A percentile compares a stretch with the other conserved stretches of the same genome.
phyloP scores from a whole-genome alignment of 257 asterid genomes.

The Hygrophila difformis region DNA sequence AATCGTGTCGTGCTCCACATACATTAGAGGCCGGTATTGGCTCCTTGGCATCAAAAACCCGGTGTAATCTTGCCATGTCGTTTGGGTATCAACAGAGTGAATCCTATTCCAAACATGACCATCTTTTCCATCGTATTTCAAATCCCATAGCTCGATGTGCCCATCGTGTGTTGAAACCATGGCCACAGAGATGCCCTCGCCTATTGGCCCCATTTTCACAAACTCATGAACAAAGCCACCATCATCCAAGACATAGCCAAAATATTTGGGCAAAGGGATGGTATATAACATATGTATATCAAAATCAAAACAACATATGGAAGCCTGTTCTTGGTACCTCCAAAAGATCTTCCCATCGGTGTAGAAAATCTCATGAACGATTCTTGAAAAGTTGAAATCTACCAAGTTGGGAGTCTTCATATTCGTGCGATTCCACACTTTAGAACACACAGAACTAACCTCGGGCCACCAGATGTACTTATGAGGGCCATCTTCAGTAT shows the following conservation, averaged over 20 bases:
- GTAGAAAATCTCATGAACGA: not conserved
- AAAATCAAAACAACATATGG: conserved; percentile 1
- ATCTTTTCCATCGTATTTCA: too few species aligned
- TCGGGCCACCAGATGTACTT: not conserved
- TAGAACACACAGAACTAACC: not conserved
- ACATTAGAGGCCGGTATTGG: too few species aligned
- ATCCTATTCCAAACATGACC: too few species aligned
- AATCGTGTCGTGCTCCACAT: too few species aligned
- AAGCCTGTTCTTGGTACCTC: not conserved
- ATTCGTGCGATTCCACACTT: not conserved
- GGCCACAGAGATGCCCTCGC: not conserved
- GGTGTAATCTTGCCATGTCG: too few species aligned
- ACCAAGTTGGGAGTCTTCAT: not conserved
- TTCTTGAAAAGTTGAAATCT: not conserved
- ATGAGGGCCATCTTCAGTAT: not conserved
- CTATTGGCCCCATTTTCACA: conserved; percentile 8
- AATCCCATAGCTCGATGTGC: too few species aligned
- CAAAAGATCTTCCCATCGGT: conserved; percentile 1
- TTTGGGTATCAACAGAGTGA: too few species aligned
- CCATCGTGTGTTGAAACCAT: too few species aligned
- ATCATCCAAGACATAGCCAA: not conserved
- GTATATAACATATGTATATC: not conserved
- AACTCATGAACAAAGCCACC: not conserved
- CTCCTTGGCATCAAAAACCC: too few species aligned
- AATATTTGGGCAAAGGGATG: not conserved